These are phyloP conservation scores for Triticum urartu DNA, from an alignment of 176 grass and related monocot genomes.

Conservation along the genomic window DNA sequence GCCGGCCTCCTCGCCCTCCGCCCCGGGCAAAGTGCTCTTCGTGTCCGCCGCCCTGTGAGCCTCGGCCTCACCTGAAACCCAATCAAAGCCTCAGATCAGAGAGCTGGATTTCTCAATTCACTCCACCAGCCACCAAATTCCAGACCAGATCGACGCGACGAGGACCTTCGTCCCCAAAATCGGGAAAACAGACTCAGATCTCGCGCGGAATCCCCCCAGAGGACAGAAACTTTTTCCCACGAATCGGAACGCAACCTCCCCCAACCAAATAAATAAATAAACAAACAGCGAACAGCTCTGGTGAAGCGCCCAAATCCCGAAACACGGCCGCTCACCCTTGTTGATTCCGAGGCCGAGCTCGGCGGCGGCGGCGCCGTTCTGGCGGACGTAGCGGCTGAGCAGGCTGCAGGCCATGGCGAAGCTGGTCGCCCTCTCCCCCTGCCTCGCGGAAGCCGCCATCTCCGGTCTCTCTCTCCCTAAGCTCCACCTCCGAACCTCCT, in stretches of 20 bases:
- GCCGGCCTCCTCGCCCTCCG: slow-evolving; percentile 35
- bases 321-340: slow-evolving; percentile 41
- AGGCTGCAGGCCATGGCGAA: slow-evolving; percentile 86
- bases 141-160: background rate
- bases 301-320: too few species aligned
- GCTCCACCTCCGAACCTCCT: background rate
- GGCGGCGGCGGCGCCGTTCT: slow-evolving; percentile 67
- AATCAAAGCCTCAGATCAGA: slow-evolving; percentile 25
- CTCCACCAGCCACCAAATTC: background rate
- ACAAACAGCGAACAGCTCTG: background rate
- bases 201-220: background rate
- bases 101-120: background rate
- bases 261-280: background rate
- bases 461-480: background rate
- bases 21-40: slow-evolving; percentile 47
- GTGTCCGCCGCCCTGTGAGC: slow-evolving; percentile 41
- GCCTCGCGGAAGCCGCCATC: slow-evolving; percentile 57
- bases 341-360: slow-evolving; percentile 73
- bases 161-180: background rate
- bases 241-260: background rate
- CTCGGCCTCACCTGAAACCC: slow-evolving; percentile 58
- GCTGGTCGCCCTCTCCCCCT: slow-evolving; percentile 69
- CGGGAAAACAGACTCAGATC: slow-evolving; percentile 24
- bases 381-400: slow-evolving; percentile 79
- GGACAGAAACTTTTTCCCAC: background rate